Evolutionary conservation across 2,329 filamentous ascomycete genomes (phyloP).

Genomic region (Hymenoscyphus occultus): DNA sequence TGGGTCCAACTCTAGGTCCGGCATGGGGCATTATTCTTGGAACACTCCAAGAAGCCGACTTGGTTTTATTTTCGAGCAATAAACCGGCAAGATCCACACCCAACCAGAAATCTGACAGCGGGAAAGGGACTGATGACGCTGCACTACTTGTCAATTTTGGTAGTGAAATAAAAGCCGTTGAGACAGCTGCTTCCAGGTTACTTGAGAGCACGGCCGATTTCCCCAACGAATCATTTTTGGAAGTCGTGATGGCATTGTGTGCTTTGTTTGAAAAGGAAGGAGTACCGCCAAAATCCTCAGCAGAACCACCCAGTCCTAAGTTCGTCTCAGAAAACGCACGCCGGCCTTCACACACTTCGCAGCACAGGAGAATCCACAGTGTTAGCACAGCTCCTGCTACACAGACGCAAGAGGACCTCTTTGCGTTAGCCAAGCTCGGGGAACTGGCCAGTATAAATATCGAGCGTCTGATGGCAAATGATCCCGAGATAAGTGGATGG

Average conservation of each 20-base stretch:
- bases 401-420: conserved; percentile 60
- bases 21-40: conserved; percentile 92
- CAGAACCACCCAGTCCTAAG: conserved; percentile 29
- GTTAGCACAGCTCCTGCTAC: conserved; percentile 46
- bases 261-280: conserved; percentile 55
- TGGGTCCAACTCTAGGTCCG: conserved; percentile 79
- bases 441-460: conserved; percentile 73
- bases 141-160: conserved; percentile 64
- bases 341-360: conserved; percentile 31
- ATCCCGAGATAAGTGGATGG: conserved; percentile 74
- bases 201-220: conserved; percentile 93
- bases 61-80: conserved; percentile 65
- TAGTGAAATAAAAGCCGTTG: conserved; percentile 81
- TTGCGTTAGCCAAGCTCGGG: conserved; percentile 70
- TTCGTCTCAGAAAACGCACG: conserved; percentile 26
- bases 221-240: conserved; percentile 74
- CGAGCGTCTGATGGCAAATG: conserved; percentile 66
- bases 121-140: conserved; percentile 35
- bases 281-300: conserved; percentile 17
- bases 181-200: conserved; percentile 79
- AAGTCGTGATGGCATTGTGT: conserved; percentile 74
- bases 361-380: conserved; percentile 40
- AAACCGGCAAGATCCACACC: conserved; percentile 51
- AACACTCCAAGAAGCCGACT: conserved; percentile 87
- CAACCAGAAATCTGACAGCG: conserved; percentile 46